Evolutionary conservation across 306 rosid species (phyloP), one percentile per base, ranked within the genome.

Genomic region (Cajanus cajan): DNA sequence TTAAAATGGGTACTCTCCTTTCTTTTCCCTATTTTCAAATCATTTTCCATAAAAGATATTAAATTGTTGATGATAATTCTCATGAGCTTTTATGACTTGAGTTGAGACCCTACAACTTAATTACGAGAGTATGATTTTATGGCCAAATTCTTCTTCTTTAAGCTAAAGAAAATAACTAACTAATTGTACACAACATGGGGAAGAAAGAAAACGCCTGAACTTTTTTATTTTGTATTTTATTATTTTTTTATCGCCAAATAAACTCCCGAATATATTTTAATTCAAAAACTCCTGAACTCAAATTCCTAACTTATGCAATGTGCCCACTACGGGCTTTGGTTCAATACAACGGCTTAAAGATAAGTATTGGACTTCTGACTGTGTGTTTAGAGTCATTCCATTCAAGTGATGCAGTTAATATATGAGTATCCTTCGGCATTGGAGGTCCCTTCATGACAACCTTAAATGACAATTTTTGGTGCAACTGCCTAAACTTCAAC

Each of bases 321-420:
- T 65, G 39, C 39, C 68, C 14, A 58, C 11, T 14, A 40, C 43
- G n/a, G 34, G 10, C 13, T 81, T 2, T 2, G 34, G 64, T 28
- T 67, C 47, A 78, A 15, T 6, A 14, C 18, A 5, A 0, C 10
- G 78, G 77, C 81, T 80, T 86, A 50, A 66, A 79, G n/a, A 88
- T 80, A 8, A 89, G 50, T 66, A 90, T 88, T 4, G 82, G 93
- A 80, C 87, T 90, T 81, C 69, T 82, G 71, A 90, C 98, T 41
- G 22, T 78, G 22, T 92, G 95, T 67, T 52, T 75, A 45, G 82
- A 74, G 79, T 90, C 97, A 22, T 39, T 61, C 98, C 98, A 94
- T 78, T 88, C 89, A 10, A 90, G 88, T 8, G 68, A 62, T 25
- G 91, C 95, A 2, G 86, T 45, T 40, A 80, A 12, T 16, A 73